Evolutionary conservation across 1,284 basidiomycete species (phyloP), one percentile per base, ranked within the genome.

Genomic region (Butyriboletus appendiculatus): DNA sequence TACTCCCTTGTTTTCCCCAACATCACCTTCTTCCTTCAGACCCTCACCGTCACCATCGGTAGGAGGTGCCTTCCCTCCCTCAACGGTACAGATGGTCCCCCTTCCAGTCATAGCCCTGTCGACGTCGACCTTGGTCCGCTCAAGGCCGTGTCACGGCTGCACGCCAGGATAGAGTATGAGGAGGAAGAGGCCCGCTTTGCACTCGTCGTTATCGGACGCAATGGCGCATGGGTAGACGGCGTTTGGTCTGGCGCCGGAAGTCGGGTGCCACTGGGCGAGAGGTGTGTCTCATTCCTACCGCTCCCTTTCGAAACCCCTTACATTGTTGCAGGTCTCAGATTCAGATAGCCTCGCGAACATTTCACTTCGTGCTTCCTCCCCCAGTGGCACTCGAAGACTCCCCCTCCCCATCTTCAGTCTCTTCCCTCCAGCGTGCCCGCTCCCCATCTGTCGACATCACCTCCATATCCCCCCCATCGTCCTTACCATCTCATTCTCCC

Each of bases 201-300:
- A 30, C 81, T 99, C 45, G 85, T 89, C 59, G 96, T 99, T 37
- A 81, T 93, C 34, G 97, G 97, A 12, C 80, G 96, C 54, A 99
- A 99, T 66, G 97, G 97, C 12, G 95, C 95, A 10, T 98, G 96
- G 87, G 94, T 99, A 2, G 96, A 99, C 63, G 95, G 96, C 45
- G 85, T 94, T 14, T 99, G 95, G 90, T 90, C 88, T 55, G 90
- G 90, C 18, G 90, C 90, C 67, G 93, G 94, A 16, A 89, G 90
- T 56, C 84, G 89, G 56, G 91, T 95, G 24, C 82, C 90, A 32
- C 77, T 98, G 34, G 79, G 85, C 45, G 90, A 93, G 71, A 82
- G 92, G 94, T 94, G 56, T 53, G 84, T 76, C 32, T 52, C 51
- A 26, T 56, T 59, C 24, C 30, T 15, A 20, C 9, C 26, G 6